Percentiles rank a stretch among this genome's conserved stretches.
Evolutionary conservation across 441 rosid genomes (phyloP).

Genomic region (Viola pubescens): DNA sequence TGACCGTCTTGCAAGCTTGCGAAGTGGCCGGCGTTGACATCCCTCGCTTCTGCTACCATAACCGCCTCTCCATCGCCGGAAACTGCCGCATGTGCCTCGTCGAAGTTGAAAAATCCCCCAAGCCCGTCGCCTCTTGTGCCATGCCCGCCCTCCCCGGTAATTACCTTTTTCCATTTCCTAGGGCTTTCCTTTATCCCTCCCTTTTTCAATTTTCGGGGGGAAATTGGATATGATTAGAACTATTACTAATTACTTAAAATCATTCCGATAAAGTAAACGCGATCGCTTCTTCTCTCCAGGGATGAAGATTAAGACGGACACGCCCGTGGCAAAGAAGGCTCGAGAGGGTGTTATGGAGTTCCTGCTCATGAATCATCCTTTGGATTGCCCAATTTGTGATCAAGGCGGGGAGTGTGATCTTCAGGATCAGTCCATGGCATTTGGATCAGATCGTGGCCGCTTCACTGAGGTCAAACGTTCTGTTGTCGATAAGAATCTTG

Average conservation of each 20-base stretch:
- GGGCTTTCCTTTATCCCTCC: background rate
- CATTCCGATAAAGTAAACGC: too few relatives aligned
- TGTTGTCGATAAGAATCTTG: constrained; percentile 94
- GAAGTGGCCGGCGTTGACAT: constrained; percentile 95
- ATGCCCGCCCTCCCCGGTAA: constrained; percentile 99
- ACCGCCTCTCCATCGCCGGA: constrained; percentile 89
- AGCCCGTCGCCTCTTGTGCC: constrained; percentile 96
- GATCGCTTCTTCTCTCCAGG: constrained; percentile 15
- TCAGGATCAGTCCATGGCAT: constrained; percentile 99
- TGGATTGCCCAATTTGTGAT: constrained; percentile 98
- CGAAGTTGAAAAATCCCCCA: constrained; percentile 97
- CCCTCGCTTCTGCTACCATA: constrained; percentile 87
- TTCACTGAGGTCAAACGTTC: constrained; percentile 94
- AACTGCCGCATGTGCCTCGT: constrained; percentile 98
- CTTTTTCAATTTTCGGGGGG: too few relatives aligned
- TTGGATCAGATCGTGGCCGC: constrained; percentile 95
- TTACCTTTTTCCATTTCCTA: background rate
- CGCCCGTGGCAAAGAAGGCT: constrained; percentile 92
- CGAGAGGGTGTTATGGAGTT: constrained; percentile 98
- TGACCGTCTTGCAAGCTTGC: constrained; percentile 93
- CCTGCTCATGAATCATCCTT: constrained; percentile 89
- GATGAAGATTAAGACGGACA: constrained; percentile 93
- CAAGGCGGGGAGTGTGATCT: constrained; percentile 99
- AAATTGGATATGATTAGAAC: background rate
- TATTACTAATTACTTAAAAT: background rate